Conservation (phyloP, 208 protist species). For the Phytomonas sp. region DNA sequence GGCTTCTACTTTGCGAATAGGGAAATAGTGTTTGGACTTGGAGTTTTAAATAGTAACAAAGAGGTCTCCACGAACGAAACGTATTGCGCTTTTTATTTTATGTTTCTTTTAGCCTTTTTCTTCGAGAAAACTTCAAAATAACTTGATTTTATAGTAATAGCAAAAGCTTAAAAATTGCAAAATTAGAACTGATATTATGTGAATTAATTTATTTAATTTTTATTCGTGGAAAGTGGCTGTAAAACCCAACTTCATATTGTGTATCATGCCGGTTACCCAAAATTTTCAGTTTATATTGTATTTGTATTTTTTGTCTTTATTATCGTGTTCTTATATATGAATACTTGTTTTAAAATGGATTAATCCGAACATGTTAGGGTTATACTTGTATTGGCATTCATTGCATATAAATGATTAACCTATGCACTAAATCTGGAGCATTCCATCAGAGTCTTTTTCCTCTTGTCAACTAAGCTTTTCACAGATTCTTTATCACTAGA, state of each 20-base stretch:
- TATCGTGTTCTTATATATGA: background rate
- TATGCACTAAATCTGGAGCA: background rate
- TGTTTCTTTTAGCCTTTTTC: background rate
- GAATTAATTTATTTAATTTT: conserved; percentile 1
- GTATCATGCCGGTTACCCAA: background rate
- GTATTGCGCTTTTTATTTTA: background rate
- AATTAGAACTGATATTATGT: background rate
- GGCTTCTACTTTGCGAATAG: background rate
- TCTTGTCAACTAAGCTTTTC: background rate
- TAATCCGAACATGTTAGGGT: background rate
- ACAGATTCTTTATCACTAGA: background rate
- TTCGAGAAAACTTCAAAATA: conserved; percentile 5
- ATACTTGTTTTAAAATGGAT: background rate
- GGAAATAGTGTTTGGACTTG: background rate
- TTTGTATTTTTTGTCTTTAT: background rate
- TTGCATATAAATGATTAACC: background rate
- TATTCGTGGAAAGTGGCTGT: background rate
- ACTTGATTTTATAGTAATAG: background rate
- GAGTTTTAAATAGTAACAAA: background rate
- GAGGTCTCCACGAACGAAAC: background rate
- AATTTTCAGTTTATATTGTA: background rate
- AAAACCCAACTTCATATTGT: background rate
- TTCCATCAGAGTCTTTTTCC: background rate
- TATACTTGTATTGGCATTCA: background rate
- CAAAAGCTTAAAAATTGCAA: background rate